Conservation (phyloP, 352 stramenopile genomes). For the Thalassiosira pacifica region DNA sequence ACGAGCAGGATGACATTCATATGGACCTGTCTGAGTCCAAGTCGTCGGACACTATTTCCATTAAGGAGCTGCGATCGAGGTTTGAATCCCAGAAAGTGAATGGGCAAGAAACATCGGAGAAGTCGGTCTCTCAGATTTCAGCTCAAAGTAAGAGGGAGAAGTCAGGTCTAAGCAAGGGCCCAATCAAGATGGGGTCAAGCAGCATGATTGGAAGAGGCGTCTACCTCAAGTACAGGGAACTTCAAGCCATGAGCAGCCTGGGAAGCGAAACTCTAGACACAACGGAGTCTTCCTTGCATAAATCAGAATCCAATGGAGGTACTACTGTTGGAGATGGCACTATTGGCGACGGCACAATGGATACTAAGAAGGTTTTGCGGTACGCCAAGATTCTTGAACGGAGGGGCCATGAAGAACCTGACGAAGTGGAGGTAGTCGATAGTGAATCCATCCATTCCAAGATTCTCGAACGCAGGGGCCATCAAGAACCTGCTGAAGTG, state of each 20-base stretch:
- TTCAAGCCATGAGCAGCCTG: slow-evolving; percentile 57
- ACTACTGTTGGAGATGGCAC: slow-evolving; percentile 28
- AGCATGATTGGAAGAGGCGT: slow-evolving; percentile 21
- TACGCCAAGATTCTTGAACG: slow-evolving; percentile 52
- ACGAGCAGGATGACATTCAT: slow-evolving; percentile 10
- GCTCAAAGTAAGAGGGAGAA: no score
- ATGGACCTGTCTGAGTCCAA: slow-evolving; percentile 26
- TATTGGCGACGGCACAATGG: slow-evolving; percentile 39
- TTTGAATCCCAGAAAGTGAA: slow-evolving; percentile 33
- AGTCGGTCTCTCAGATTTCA: neutral
- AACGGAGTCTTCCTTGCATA: slow-evolving; percentile 27
- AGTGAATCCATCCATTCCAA: slow-evolving; percentile 18
- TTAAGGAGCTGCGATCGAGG: slow-evolving; percentile 45
- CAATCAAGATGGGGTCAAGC: neutral
- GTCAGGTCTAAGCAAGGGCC: neutral
- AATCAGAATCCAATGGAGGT: slow-evolving; percentile 26
- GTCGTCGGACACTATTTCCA: slow-evolving; percentile 35
- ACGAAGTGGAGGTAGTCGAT: neutral
- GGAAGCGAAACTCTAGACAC: slow-evolving; percentile 46
- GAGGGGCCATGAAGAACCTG: neutral
- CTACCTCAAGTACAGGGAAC: slow-evolving; percentile 36
- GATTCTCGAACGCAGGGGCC: slow-evolving; percentile 31
- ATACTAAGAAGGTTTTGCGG: slow-evolving; percentile 52
- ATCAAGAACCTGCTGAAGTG: neutral
- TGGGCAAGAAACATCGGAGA: neutral